Percentiles rank a stretch among this genome's conserved stretches.
Evolutionary conservation across 2,329 filamentous ascomycete genomes (phyloP).

Genomic region (Penicillium oxalicum): DNA sequence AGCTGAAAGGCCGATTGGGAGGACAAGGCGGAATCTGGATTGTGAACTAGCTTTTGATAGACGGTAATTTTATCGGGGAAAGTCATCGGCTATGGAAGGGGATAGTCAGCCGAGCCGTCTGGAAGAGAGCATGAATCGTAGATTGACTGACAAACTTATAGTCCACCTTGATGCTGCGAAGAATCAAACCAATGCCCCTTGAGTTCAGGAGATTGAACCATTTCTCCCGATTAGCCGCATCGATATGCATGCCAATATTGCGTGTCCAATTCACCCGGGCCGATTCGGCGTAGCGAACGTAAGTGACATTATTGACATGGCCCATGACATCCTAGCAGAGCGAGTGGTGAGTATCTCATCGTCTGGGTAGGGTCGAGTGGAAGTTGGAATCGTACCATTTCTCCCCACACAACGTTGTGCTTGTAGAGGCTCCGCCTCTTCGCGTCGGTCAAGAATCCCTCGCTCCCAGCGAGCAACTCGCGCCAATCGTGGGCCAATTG

Average conservation of each 20-base stretch:
- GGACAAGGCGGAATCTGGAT: constrained; percentile 39
- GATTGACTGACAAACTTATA: constrained; percentile 71
- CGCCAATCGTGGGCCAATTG: constrained; percentile 63
- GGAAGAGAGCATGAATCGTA: background rate
- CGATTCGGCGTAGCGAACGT: constrained; percentile 77
- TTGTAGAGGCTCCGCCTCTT: constrained; percentile 58
- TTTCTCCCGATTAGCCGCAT: constrained; percentile 53
- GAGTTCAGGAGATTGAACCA: constrained; percentile 68
- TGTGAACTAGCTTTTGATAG: constrained; percentile 65
- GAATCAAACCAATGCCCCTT: constrained; percentile 63
- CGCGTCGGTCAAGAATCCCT: constrained; percentile 65
- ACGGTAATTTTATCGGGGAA: constrained; percentile 79
- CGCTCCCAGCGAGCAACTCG: constrained; percentile 63
- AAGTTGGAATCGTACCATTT: constrained; percentile 57
- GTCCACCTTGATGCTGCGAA: constrained; percentile 72
- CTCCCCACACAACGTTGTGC: constrained; percentile 72
- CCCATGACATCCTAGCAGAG: constrained; percentile 46
- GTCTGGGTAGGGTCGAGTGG: background rate
- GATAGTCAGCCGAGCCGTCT: background rate
- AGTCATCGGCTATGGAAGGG: constrained; percentile 60
- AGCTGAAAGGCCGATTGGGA: constrained; percentile 37
- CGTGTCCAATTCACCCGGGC: constrained; percentile 71
- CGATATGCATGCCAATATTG: constrained; percentile 60
- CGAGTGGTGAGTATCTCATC: constrained; percentile 6
- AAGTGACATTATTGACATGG: constrained; percentile 83